These are phyloP conservation scores for Tricholoma terreum DNA, from an alignment of 768 basidiomycete species.

Conservation along the genomic window DNA sequence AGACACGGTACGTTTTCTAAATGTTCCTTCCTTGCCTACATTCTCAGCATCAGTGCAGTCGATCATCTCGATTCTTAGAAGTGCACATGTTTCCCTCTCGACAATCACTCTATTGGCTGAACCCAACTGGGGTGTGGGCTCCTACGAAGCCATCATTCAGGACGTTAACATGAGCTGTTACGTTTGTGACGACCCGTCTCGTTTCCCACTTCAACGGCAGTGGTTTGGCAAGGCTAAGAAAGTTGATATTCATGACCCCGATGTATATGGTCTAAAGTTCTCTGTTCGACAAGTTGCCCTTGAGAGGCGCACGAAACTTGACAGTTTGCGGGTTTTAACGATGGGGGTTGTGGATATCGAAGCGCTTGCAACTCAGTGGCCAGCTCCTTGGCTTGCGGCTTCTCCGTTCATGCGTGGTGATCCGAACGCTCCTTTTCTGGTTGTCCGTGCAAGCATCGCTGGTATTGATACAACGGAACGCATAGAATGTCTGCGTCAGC, in stretches of 20 bases:
- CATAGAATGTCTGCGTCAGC: slow-evolving; percentile 46
- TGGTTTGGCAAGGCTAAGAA: slow-evolving; percentile 47
- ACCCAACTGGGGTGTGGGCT: slow-evolving; percentile 28
- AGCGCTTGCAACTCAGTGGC: slow-evolving; percentile 57
- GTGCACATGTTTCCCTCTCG: slow-evolving; percentile 41
- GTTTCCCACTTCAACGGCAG: slow-evolving; percentile 43
- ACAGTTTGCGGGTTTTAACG: slow-evolving; percentile 40
- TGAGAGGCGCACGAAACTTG: slow-evolving; percentile 37
- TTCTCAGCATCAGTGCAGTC: slow-evolving; percentile 31
- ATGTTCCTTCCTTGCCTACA: background rate
- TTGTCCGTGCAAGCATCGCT: slow-evolving; percentile 42
- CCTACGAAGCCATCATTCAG: slow-evolving; percentile 43
- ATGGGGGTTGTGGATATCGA: slow-evolving; percentile 39
- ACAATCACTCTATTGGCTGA: slow-evolving; percentile 44
- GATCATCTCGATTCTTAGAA: slow-evolving; percentile 43
- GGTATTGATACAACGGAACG: slow-evolving; percentile 51
- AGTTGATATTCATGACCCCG: slow-evolving; percentile 38
- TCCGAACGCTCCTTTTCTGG: slow-evolving; percentile 55
- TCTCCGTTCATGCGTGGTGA: slow-evolving; percentile 53
- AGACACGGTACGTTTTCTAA: slow-evolving; percentile 33
- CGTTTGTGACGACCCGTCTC: slow-evolving; percentile 42
- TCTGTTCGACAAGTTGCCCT: slow-evolving; percentile 41
- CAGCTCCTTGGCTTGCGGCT: slow-evolving; percentile 48
- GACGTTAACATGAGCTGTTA: slow-evolving; percentile 39
- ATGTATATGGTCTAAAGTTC: slow-evolving; percentile 46